Percentiles rank a stretch among this genome's conserved stretches.
phyloP scores from a whole-genome alignment of 208 protist species.

The Willaertia magna region DNA sequence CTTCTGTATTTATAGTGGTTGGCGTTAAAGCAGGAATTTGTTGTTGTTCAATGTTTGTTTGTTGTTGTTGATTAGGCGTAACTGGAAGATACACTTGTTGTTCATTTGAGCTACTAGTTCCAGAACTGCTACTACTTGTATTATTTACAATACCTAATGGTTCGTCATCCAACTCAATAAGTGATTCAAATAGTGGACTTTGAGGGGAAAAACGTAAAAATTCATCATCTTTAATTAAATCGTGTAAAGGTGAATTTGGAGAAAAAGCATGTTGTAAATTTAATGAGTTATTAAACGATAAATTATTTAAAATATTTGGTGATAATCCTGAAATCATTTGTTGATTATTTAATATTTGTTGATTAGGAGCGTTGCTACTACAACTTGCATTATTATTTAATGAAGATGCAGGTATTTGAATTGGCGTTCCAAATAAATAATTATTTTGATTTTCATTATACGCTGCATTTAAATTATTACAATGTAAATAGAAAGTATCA shows the following conservation, averaged over 20 bases:
- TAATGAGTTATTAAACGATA: background rate
- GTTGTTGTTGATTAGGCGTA: too few relatives aligned
- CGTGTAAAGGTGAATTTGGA: background rate
- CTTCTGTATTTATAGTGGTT: too few relatives aligned
- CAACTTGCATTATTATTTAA: too few relatives aligned
- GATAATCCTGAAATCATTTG: background rate
- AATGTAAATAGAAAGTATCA: background rate
- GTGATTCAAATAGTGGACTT: background rate
- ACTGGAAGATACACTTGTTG: too few relatives aligned
- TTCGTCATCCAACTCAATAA: background rate
- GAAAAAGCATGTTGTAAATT: background rate
- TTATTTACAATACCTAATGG: too few relatives aligned
- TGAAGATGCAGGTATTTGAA: background rate
- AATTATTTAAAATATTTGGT: background rate
- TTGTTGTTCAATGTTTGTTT: too few relatives aligned
- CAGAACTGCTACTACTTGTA: too few relatives aligned
- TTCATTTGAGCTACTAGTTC: too few relatives aligned
- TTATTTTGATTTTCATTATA: background rate
- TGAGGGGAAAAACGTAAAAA: background rate
- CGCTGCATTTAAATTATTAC: background rate
- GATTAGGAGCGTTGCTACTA: too few relatives aligned
- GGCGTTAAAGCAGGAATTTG: too few relatives aligned
- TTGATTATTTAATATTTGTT: background rate
- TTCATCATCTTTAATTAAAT: background rate
- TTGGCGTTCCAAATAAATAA: background rate